Evolutionary conservation across 1,284 basidiomycete genomes (phyloP).

Genomic region (Hypsizygus ulmarius): DNA sequence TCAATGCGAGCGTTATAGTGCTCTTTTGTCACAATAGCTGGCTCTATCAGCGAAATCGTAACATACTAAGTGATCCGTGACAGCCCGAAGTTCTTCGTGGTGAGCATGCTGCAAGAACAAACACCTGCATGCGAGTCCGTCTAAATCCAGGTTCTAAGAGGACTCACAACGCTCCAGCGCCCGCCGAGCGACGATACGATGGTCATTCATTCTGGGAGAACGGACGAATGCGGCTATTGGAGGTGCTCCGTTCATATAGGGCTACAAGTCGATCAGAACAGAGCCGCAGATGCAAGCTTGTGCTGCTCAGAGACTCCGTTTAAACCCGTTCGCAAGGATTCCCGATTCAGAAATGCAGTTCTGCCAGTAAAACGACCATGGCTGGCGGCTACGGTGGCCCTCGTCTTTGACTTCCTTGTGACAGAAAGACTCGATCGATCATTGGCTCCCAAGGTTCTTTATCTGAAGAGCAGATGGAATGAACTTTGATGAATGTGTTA

Average conservation of each 20-base stretch:
- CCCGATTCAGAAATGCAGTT: conserved; percentile 42
- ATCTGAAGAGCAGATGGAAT: conserved; percentile 29
- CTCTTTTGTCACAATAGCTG: conserved; percentile 35
- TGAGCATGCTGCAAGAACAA: conserved; percentile 27
- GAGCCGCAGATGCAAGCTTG: neutral
- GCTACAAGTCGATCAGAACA: conserved; percentile 26
- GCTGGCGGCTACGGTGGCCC: conserved; percentile 39
- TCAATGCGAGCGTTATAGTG: conserved; percentile 33
- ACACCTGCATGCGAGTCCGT: too few species aligned
- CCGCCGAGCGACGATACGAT: conserved; percentile 42
- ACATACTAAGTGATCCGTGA: conserved; percentile 26
- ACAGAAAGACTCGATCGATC: conserved; percentile 37
- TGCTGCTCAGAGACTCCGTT: conserved; percentile 35
- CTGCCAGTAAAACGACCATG: conserved; percentile 51
- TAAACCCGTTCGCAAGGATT: conserved; percentile 29
- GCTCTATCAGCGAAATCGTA: conserved; percentile 39
- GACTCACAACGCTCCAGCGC: conserved; percentile 38
- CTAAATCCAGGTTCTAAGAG: too few species aligned
- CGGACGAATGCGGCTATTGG: conserved; percentile 35
- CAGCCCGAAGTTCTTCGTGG: conserved; percentile 26
- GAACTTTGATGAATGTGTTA: neutral
- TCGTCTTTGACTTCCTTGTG: conserved; percentile 23
- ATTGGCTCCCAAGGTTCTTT: conserved; percentile 52
- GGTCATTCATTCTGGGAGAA: conserved; percentile 34
- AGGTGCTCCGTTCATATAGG: conserved; percentile 37